phyloP scores from a whole-genome alignment of 1,284 basidiomycete genomes.

The Moesziomyces globuligerus region DNA sequence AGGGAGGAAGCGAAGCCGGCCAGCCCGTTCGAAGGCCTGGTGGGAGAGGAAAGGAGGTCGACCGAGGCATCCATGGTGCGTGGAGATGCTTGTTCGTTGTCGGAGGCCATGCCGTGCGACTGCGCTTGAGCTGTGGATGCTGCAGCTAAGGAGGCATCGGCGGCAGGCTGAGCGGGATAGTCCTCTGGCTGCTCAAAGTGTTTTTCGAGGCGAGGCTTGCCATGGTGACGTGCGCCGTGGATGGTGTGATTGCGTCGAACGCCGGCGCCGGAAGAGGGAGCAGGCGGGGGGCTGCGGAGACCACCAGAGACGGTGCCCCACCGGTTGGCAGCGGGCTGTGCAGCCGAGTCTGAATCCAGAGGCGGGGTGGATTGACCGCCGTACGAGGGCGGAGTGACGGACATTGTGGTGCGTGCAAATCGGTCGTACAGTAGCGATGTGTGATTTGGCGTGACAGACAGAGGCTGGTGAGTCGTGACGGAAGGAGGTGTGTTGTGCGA shows the following conservation, averaged over 20 bases:
- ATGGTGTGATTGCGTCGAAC: constrained; percentile 50
- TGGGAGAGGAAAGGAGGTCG: constrained; percentile 18
- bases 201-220: constrained; percentile 45
- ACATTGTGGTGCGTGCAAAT: constrained; percentile 24
- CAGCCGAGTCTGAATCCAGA: constrained; percentile 5
- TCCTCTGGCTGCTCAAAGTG: constrained; percentile 51
- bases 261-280: constrained; percentile 40
- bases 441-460: not conserved
- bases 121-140: not conserved
- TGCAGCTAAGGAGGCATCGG: too few species aligned
- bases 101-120: not conserved
- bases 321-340: constrained; percentile 12
- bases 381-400: constrained; percentile 23
- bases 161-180: not conserved
- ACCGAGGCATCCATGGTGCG: not conserved
- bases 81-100: constrained; percentile 1
- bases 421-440: not conserved
- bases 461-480: not conserved
- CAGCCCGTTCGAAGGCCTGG: constrained; percentile 11
- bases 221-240: constrained; percentile 38
- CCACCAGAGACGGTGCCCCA: constrained; percentile 45
- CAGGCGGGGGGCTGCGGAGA: constrained; percentile 40
- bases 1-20: constrained; percentile 19
- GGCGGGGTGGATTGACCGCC: constrained; percentile 3
- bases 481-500: too few species aligned